These are phyloP conservation scores for Cryphonectria radicalis DNA, from an alignment of 2,329 filamentous ascomycete species.

Conservation along the genomic window DNA sequence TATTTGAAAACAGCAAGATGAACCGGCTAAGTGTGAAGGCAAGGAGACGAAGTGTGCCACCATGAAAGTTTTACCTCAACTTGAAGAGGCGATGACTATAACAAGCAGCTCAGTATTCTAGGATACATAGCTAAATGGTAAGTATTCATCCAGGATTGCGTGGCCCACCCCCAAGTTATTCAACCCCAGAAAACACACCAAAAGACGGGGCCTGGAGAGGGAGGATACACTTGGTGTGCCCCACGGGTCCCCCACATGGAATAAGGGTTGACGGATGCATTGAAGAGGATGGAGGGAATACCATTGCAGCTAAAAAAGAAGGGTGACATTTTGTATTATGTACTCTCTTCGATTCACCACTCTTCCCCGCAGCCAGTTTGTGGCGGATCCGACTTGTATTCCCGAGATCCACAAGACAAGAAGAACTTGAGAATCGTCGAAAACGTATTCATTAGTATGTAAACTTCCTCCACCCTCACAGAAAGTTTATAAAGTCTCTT, in stretches of 20 bases:
- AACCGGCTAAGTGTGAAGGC: too few relatives aligned
- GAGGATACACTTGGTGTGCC: background rate
- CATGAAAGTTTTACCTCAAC: too few relatives aligned
- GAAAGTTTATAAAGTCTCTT: background rate
- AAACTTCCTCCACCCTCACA: background rate
- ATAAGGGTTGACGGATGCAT: background rate
- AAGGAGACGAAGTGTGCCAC: too few relatives aligned
- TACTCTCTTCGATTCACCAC: background rate
- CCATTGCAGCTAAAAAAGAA: background rate
- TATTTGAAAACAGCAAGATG: too few relatives aligned
- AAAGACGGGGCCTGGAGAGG: background rate
- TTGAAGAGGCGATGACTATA: background rate
- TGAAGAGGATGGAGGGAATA: background rate
- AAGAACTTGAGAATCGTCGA: background rate
- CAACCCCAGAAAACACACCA: background rate
- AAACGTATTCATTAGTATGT: background rate
- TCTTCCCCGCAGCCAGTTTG: background rate
- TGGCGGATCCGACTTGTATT: background rate
- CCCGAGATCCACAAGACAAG: background rate
- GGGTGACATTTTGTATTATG: background rate
- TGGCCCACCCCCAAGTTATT: background rate
- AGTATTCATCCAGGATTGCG: background rate
- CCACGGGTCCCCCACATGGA: background rate
- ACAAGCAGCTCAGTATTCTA: background rate
- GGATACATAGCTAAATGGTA: background rate